These are phyloP conservation scores for Yamadazyma scolyti DNA, from an alignment of 805 yeast genomes.

Conservation along the genomic window DNA sequence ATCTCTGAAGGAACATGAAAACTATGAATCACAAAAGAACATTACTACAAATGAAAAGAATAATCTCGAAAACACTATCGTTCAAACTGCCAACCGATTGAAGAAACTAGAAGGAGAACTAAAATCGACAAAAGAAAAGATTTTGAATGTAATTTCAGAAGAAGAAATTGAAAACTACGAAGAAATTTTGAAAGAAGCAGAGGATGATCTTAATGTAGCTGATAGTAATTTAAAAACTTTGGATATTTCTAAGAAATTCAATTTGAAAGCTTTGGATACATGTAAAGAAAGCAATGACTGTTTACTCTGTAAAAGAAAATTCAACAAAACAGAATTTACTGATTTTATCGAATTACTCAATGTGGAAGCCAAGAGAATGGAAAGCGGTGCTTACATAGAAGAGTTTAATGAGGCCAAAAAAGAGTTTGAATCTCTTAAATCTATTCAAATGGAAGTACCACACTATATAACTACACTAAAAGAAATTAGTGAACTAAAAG, in stretches of 20 bases:
- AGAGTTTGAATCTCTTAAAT: conserved; percentile 27
- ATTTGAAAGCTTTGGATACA: conserved; percentile 60
- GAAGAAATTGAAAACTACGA: conserved; percentile 50
- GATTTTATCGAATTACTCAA: conserved; percentile 25
- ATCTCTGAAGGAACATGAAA: background rate
- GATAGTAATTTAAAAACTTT: conserved; percentile 64
- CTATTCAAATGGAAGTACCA: conserved; percentile 25
- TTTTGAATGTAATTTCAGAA: conserved; percentile 24
- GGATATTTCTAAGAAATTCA: conserved; percentile 67
- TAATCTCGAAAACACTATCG: conserved; percentile 2
- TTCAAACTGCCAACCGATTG: conserved; percentile 1
- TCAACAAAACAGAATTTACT: conserved; percentile 40
- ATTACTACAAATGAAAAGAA: conserved; percentile 1
- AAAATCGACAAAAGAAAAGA: conserved; percentile 7
- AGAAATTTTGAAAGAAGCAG: conserved; percentile 49
- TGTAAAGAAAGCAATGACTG: conserved; percentile 62
- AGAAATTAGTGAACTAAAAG: conserved; percentile 4
- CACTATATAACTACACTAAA: conserved; percentile 10
- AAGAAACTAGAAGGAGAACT: conserved; percentile 1
- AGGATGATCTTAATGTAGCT: conserved; percentile 57
- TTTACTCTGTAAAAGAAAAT: conserved; percentile 66
- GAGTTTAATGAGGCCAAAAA: conserved; percentile 27
- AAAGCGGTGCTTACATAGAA: conserved; percentile 22
- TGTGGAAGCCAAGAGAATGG: conserved; percentile 24
- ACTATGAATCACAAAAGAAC: conserved; percentile 2